phyloP scores from a whole-genome alignment of 129 eudicot genomes.

The Ambrosia artemisiifolia region DNA sequence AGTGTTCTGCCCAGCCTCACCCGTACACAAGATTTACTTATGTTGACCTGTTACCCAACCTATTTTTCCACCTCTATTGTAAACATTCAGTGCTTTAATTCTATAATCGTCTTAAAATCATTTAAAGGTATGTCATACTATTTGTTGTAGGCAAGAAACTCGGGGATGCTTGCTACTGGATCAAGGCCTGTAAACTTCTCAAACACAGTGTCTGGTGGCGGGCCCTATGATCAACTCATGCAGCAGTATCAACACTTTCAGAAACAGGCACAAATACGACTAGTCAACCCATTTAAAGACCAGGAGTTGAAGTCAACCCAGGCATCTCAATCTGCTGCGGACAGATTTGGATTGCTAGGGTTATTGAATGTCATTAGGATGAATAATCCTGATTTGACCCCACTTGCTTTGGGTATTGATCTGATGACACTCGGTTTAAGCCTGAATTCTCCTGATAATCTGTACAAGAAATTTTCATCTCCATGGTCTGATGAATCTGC shows the following conservation, averaged over 20 bases:
- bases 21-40: not conserved
- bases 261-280: slow-evolving; percentile 67
- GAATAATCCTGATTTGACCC: slow-evolving; percentile 70
- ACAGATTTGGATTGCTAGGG: slow-evolving; percentile 74
- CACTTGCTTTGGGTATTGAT: slow-evolving; percentile 85
- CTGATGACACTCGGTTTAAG: slow-evolving; percentile 76
- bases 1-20: too few relatives aligned
- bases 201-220: slow-evolving; percentile 44
- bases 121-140: slow-evolving; percentile 9
- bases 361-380: slow-evolving; percentile 66
- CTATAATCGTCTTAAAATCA: not conserved
- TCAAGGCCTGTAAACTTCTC: slow-evolving; percentile 54
- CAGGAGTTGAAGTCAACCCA: slow-evolving; percentile 63
- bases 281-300: slow-evolving; percentile 62
- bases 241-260: slow-evolving; percentile 88
- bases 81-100: not conserved
- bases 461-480: slow-evolving; percentile 82
- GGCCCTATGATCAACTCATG: slow-evolving; percentile 59
- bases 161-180: slow-evolving; percentile 50
- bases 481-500: slow-evolving; percentile 94
- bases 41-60: not conserved
- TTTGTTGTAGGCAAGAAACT: slow-evolving; percentile 42
- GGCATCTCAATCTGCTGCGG: slow-evolving; percentile 50
- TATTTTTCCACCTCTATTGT: not conserved
- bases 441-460: slow-evolving; percentile 70